Evolutionary conservation across 2,329 filamentous ascomycete genomes (phyloP).

Genomic region (Beauveria scarabaeidicola): DNA sequence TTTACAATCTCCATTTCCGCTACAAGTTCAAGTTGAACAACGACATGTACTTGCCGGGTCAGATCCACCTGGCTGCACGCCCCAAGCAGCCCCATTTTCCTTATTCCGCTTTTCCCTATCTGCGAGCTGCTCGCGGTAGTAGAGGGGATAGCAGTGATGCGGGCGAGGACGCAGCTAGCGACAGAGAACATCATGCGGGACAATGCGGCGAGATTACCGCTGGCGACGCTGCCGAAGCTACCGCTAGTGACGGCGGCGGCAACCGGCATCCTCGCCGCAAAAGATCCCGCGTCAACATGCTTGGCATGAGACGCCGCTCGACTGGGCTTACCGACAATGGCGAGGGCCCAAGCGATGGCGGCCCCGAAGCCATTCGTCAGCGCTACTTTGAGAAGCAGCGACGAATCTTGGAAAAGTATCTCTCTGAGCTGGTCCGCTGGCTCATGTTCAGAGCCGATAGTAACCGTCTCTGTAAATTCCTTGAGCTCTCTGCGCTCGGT

Average conservation of each 20-base stretch:
- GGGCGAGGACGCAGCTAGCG: constrained; percentile 43
- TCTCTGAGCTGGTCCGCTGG: constrained; percentile 91
- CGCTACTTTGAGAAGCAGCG: constrained; percentile 76
- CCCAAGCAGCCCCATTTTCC: constrained; percentile 87
- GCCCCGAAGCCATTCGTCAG: constrained; percentile 41
- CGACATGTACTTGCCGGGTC: constrained; percentile 69
- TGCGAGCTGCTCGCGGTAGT: constrained; percentile 70
- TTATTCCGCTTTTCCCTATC: constrained; percentile 78
- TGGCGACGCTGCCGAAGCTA: constrained; percentile 54
- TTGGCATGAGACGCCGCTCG: constrained; percentile 45
- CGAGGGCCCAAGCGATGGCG: constrained; percentile 34
- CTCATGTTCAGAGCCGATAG: constrained; percentile 95
- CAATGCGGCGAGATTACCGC: constrained; percentile 40
- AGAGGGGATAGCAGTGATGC: constrained; percentile 75
- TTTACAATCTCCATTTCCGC: constrained; percentile 84
- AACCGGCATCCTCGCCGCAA: constrained; percentile 29
- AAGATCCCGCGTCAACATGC: constrained; percentile 44
- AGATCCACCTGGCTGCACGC: constrained; percentile 54
- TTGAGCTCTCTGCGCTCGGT: constrained; percentile 88
- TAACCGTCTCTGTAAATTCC: constrained; percentile 89
- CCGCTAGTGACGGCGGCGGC: constrained; percentile 27
- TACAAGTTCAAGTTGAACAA: constrained; percentile 84
- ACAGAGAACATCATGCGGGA: constrained; percentile 25
- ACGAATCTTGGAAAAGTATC: constrained; percentile 77
- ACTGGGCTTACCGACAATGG: constrained; percentile 38